phyloP scores from a whole-genome alignment of 495 filamentous ascomycete genomes.

The Aspergillus sclerotioniger region DNA sequence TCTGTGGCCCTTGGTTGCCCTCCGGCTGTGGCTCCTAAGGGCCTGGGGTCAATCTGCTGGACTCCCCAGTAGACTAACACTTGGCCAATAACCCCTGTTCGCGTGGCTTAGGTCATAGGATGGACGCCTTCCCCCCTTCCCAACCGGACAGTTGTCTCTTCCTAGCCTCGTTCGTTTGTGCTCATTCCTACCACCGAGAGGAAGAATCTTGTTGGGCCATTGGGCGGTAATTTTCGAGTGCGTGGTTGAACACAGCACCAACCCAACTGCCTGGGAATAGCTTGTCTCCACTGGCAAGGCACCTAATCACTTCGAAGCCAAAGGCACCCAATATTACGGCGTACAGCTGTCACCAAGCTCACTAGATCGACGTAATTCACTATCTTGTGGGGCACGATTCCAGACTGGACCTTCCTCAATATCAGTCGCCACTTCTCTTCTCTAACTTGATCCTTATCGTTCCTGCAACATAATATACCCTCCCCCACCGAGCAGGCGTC shows the following conservation, averaged over 20 bases:
- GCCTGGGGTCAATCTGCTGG: neutral
- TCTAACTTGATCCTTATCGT: neutral
- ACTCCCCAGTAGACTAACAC: neutral
- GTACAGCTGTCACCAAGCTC: slow-evolving; percentile 5
- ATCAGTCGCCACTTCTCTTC: neutral
- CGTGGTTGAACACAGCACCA: neutral
- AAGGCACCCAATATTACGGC: slow-evolving; percentile 5
- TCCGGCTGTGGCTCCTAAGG: neutral
- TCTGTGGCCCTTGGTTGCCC: neutral
- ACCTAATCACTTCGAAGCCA: neutral
- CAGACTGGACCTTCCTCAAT: neutral
- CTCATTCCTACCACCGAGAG: neutral
- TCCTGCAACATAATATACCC: neutral
- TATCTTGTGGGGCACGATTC: slow-evolving; percentile 5
- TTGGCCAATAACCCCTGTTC: neutral
- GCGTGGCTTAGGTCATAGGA: neutral
- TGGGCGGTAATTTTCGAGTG: neutral
- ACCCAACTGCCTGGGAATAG: neutral
- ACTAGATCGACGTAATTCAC: neutral
- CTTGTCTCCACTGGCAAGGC: neutral
- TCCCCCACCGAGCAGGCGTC: neutral
- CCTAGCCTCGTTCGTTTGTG: slow-evolving; percentile 2
- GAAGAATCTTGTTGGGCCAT: slow-evolving; percentile 4
- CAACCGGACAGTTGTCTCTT: neutral
- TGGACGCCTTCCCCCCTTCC: slow-evolving; percentile 2